Percentiles rank a stretch among this genome's conserved stretches.
phyloP scores from a whole-genome alignment of 2,329 filamentous ascomycete species.

The Claviceps sp. region DNA sequence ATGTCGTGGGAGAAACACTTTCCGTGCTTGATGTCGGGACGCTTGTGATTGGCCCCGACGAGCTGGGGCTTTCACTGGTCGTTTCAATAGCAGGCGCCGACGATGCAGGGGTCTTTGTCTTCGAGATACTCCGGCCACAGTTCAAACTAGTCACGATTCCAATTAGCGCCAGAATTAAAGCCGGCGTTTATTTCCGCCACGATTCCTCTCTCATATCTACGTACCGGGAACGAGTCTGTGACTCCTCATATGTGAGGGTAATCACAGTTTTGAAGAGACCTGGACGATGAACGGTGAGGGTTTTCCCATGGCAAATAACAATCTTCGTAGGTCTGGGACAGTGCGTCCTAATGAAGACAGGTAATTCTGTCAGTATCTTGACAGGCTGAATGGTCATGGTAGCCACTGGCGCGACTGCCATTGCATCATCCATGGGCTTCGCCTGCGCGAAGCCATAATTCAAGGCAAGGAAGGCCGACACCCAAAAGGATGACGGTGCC shows the following conservation, averaged over 20 bases:
- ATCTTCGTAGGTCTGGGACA: background rate
- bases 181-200: background rate
- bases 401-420: background rate
- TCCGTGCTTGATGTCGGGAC: too few species aligned
- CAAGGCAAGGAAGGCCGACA: constrained; percentile 1
- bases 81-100: too few species aligned
- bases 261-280: background rate
- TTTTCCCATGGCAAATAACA: constrained; percentile 1
- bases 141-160: background rate
- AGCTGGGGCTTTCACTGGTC: too few species aligned
- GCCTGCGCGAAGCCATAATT: background rate
- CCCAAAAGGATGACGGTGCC: background rate
- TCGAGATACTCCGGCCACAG: background rate
- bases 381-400: constrained; percentile 3
- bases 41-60: too few species aligned
- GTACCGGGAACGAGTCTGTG: background rate
- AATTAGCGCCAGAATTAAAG: background rate
- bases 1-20: too few species aligned
- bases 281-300: background rate
- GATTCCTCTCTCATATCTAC: background rate
- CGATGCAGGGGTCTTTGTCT: too few species aligned
- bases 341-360: constrained; percentile 1
- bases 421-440: background rate
- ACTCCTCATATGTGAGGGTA: constrained; percentile 2
- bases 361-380: background rate